Base-by-base conservation (phyloP, 2,329 filamentous ascomycete genomes). In the Diplodia scrobiculata region DNA sequence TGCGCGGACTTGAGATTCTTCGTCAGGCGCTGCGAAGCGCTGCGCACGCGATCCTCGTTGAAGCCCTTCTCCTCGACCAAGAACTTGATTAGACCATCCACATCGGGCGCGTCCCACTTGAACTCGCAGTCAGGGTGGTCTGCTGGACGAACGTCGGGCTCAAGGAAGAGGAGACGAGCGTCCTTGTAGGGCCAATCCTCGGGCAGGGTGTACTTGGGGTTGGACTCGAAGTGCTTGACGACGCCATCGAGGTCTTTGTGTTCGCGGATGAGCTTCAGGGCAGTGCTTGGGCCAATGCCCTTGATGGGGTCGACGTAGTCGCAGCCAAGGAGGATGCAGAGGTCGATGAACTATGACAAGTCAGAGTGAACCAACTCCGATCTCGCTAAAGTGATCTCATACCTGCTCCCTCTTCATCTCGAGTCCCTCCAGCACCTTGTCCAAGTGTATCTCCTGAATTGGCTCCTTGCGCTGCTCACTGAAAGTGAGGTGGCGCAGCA, bases 161-260 rank as follows among this genome's bases (percentile, higher is more conserved):
- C 84, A 75, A 96, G 89, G 82, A 99, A 98, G 32, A 99, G 87
- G 19, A 92, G 87, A 48, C 96, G 91, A 7, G 95, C 96, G 73
- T 99, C 93, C 72, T 89, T 84, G 77, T 89, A 99, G 0, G 95
- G 95, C 94, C 95, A 99, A 80, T 97, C 91, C n/a, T 97, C 93
- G 0, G 95, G 95, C 13, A 99, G 83, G 0, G 84, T 86, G 79
- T 90, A 97, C 75, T 95, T 96, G 70, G 88, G 84, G 77, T 91
- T 91, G 13, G 87, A 82, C 47, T 87, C 88, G 74, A 94, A 82
- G 70, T 97, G 90, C 68, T 92, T 91, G 51, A 98, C 88, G 1
- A 99, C 89, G 67, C 90, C 91, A 75, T 99, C 95, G 50, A 99
- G 86, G 3, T 86, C 87, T 63, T 91, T 91, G 79, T 98, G 88